These are phyloP conservation scores for Beta lomatogona DNA, from an alignment of 179 eudicot species.

Conservation along the genomic window DNA sequence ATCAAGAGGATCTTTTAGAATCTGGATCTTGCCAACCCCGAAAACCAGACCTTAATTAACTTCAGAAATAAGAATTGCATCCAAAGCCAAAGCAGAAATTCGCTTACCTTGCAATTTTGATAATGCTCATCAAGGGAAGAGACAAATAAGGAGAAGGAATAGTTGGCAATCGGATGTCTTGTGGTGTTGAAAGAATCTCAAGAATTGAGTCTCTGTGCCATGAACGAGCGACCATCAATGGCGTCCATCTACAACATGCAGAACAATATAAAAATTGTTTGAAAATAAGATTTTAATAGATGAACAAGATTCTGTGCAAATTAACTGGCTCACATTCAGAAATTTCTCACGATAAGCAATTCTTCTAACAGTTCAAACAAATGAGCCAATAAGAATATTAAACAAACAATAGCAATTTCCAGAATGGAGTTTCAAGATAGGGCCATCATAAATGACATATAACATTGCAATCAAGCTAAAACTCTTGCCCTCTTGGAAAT, in stretches of 20 bases:
- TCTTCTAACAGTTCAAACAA: background rate
- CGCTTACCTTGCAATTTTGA: constrained; percentile 80
- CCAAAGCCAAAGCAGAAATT: background rate
- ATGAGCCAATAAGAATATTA: background rate
- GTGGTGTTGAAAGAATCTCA: constrained; percentile 54
- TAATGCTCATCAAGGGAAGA: constrained; percentile 86
- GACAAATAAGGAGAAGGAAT: constrained; percentile 75
- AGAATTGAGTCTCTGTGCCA: constrained; percentile 81
- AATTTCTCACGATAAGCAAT: background rate
- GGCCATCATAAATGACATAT: background rate
- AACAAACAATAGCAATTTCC: background rate
- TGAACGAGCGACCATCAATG: constrained; percentile 85
- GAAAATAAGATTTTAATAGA: background rate
- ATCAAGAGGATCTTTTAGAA: background rate
- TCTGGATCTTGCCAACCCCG: background rate
- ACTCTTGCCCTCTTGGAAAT: background rate
- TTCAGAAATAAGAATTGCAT: background rate
- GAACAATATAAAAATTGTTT: constrained; percentile 16
- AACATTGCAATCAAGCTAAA: background rate
- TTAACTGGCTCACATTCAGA: background rate
- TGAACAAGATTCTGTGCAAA: background rate
- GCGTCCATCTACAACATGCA: constrained; percentile 65
- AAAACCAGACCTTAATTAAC: background rate
- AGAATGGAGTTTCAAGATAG: background rate
- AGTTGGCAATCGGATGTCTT: constrained; percentile 37